Evolutionary conservation across 148 eudicot species (phyloP), one percentile per base, ranked within the genome.

Genomic region (Rhododendron ferrugineum): DNA sequence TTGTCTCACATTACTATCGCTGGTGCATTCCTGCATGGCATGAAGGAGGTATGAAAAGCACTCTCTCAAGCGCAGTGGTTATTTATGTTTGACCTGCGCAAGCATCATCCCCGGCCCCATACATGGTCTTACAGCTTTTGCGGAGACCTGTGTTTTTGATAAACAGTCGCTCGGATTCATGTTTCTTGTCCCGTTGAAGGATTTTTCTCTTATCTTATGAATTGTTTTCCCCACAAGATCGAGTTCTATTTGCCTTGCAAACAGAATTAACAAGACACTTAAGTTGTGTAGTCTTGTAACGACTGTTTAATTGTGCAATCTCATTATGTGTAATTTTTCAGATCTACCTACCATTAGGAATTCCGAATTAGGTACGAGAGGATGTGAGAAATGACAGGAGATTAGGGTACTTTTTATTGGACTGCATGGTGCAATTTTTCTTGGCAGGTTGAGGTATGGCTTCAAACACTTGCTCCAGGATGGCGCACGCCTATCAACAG

Each of bases 371-470:
- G 49, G 14, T 82, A 44, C 36, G 5, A 28, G 15, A 7, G 14
- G 72, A 66, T 28, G 78, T 44, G 16, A 64, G 23, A 50, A 46
- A 36, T 42, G 70, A 64, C 11, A 64, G 28, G 11, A 64, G 10
- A 6, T 64, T n/a, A n/a, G 30, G 70, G 28, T n/a, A n/a, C 30
- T n/a, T 64, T 64, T 64, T 3, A 9, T 64, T 23, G 74, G 58
- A 82, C 26, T 28, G 2, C 15, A 68, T 14, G 18, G 8, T 26
- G 50, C 68, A 16, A 80, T 4, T 32, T 49, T 83, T 58, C 47
- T 77, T 82, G 52, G 78, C 91, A 96, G 99, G 87, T 95, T 82
- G 99, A 96, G 90, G 90, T 95, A 50, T 95, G 99, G 98, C 94
- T 94, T 82, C 93, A 96, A 88, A 95, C 97, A 54, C 85, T 95